Base-by-base conservation (phyloP, 192 early-diverging fungal genomes). In the Umbelopsis isabellina region DNA sequence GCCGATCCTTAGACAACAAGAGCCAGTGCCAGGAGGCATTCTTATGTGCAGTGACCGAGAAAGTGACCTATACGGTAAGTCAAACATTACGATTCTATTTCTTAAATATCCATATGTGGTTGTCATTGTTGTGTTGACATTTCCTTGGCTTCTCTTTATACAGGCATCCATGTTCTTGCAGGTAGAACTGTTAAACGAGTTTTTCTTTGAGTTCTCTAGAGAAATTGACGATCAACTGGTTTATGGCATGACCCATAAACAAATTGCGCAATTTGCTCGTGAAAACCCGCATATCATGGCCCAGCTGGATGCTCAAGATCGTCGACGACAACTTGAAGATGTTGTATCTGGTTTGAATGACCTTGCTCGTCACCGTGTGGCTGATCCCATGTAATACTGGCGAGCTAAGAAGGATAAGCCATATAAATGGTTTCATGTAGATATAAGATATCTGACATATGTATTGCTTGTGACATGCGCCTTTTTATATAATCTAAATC, bases 171-270 rank as follows among this genome's bases (percentile, higher is more conserved):
- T 97, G 91, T 97, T 97, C 73, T 93, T 97, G 71, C 92, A 93
- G 75, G 92, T 95, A 16, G 96, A 97, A 82, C 85, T 97, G 69
- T 81, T 97, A 78, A 94, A 94, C 78, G 96, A 97, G 81, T 97
- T 96, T 82, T 95, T 95, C 75, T 96, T 95, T 88, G 94, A 96
- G 82, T 85, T 96, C 69, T 95, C 96, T 46, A 78, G 96, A 49
- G 93, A 95, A 83, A 85, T 97, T 23, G 96, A 97, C 79, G 88
- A 92, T 66, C 85, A 87, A 65, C 74, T 97, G 68, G 95, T 94
- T 67, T 95, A 95, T 65, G 92, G 89, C 74, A 82, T 94, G 71
- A 85, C 80, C 8, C 78, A 85, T 67, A 74, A 88, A 65, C 87
- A 96, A 71, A 92, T 95, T 69, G 78, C 84, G 67, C 80, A 89